phyloP scores from a whole-genome alignment of 176 grass and related monocot species.

The Carex parvula region DNA sequence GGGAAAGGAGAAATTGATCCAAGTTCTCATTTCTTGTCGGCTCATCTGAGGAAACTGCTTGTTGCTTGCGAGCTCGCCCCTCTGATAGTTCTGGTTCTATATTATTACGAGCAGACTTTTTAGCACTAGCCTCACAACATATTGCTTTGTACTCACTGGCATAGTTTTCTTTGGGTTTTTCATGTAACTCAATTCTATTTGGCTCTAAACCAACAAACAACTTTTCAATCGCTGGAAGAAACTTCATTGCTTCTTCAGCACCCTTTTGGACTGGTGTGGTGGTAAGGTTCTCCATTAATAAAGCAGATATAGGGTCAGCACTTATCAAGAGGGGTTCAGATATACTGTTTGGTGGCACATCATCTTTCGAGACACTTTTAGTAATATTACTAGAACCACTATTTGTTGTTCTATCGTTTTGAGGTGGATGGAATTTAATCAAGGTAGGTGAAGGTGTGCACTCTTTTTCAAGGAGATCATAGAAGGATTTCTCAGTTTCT shows the following conservation, averaged over 20 bases:
- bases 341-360: background rate
- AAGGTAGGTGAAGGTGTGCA: background rate
- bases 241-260: constrained; percentile 39
- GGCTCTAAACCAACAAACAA: constrained; percentile 27
- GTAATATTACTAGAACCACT: background rate
- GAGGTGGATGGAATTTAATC: background rate
- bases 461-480: constrained; percentile 29
- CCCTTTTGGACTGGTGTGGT: constrained; percentile 28
- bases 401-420: background rate
- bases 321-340: background rate
- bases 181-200: background rate
- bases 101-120: constrained; percentile 14
- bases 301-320: background rate
- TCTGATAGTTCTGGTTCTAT: constrained; percentile 22
- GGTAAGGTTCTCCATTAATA: background rate
- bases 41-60: constrained; percentile 30
- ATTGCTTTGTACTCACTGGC: background rate
- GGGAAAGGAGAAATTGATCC: constrained; percentile 46
- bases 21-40: constrained; percentile 39
- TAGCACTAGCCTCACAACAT: background rate
- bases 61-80: constrained; percentile 35
- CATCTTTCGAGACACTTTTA: background rate
- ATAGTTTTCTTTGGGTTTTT: background rate
- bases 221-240: constrained; percentile 37
- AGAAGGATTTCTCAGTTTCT: constrained; percentile 38